phyloP scores from a whole-genome alignment of 2,329 filamentous ascomycete species.

The Xylariales sp. region DNA sequence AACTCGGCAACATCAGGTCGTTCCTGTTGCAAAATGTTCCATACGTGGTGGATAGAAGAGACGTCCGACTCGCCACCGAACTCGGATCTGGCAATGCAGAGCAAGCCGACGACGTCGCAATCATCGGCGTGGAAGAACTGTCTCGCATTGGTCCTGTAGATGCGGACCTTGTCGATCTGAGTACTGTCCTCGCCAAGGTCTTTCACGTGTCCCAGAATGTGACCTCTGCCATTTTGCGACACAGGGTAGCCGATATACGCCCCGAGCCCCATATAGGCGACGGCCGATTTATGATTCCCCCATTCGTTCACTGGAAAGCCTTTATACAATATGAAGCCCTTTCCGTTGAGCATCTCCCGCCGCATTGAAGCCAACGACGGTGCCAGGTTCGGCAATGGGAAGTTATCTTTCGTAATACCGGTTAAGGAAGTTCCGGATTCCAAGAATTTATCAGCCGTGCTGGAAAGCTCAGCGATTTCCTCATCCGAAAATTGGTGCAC shows the following conservation, averaged over 20 bases:
- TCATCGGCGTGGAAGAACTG: slow-evolving; percentile 88
- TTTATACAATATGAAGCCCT: slow-evolving; percentile 88
- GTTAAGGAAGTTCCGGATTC: slow-evolving; percentile 56
- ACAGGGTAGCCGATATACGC: slow-evolving; percentile 86
- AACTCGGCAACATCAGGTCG: slow-evolving; percentile 74
- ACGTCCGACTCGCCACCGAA: slow-evolving; percentile 84
- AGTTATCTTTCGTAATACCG: slow-evolving; percentile 56
- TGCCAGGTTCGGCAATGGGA: slow-evolving; percentile 54
- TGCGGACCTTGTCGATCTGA: slow-evolving; percentile 81
- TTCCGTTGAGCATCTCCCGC: slow-evolving; percentile 70
- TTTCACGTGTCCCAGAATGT: slow-evolving; percentile 86
- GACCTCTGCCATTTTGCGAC: slow-evolving; percentile 73
- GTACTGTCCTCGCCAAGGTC: slow-evolving; percentile 77
- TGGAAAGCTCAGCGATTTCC: slow-evolving; percentile 58
- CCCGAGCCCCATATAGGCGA: slow-evolving; percentile 86
- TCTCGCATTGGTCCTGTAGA: slow-evolving; percentile 80
- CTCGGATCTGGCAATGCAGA: slow-evolving; percentile 73
- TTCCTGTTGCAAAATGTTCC: slow-evolving; percentile 71
- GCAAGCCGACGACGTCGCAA: slow-evolving; percentile 74
- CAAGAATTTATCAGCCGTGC: slow-evolving; percentile 59
- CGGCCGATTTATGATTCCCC: slow-evolving; percentile 74
- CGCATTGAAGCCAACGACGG: slow-evolving; percentile 50
- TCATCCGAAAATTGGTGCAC: slow-evolving; percentile 58
- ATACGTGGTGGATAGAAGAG: slow-evolving; percentile 72
- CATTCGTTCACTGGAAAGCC: slow-evolving; percentile 72